These are phyloP conservation scores for Hamigera avellanea DNA, from an alignment of 495 filamentous ascomycete species.

Conservation along the genomic window DNA sequence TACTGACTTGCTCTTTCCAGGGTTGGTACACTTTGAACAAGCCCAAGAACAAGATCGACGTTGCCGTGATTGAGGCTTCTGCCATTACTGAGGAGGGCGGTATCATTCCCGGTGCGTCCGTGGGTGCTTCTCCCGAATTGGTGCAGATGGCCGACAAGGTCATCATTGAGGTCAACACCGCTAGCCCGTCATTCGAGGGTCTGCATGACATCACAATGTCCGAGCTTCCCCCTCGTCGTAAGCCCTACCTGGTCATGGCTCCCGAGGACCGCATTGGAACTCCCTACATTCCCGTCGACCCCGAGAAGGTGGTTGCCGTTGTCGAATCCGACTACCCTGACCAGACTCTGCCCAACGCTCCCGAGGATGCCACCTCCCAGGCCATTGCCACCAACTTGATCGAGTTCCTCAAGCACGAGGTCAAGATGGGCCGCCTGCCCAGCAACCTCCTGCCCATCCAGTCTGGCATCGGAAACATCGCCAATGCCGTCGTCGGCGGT, in stretches of 20 bases:
- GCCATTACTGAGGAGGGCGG: constrained; percentile 90
- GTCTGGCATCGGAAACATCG: constrained; percentile 88
- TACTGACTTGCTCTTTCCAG: constrained; percentile 15
- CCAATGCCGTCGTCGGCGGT: constrained; percentile 84
- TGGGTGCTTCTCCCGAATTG: constrained; percentile 77
- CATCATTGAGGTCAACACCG: constrained; percentile 88
- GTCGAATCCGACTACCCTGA: constrained; percentile 79
- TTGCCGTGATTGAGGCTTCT: constrained; percentile 76
- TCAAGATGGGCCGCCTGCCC: constrained; percentile 64
- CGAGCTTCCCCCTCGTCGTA: constrained; percentile 66
- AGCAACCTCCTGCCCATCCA: constrained; percentile 72
- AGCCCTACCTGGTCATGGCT: constrained; percentile 78
- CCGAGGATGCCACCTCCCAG: constrained; percentile 60
- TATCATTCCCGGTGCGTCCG: constrained; percentile 79
- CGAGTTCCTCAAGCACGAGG: constrained; percentile 78
- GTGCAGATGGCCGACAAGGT: constrained; percentile 87
- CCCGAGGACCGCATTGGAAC: constrained; percentile 74
- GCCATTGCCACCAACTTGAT: constrained; percentile 74
- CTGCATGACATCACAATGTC: constrained; percentile 87
- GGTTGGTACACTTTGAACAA: constrained; percentile 75
- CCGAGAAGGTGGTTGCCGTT: constrained; percentile 77
- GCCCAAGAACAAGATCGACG: constrained; percentile 62
- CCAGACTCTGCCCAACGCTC: constrained; percentile 64
- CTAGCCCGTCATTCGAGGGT: constrained; percentile 74
- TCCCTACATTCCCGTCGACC: constrained; percentile 75